A percentile compares a stretch with the other conserved stretches of the same genome.
These are phyloP conservation scores for Sambucus nigra DNA, from an alignment of 129 eudicot species.

Conservation along the genomic window DNA sequence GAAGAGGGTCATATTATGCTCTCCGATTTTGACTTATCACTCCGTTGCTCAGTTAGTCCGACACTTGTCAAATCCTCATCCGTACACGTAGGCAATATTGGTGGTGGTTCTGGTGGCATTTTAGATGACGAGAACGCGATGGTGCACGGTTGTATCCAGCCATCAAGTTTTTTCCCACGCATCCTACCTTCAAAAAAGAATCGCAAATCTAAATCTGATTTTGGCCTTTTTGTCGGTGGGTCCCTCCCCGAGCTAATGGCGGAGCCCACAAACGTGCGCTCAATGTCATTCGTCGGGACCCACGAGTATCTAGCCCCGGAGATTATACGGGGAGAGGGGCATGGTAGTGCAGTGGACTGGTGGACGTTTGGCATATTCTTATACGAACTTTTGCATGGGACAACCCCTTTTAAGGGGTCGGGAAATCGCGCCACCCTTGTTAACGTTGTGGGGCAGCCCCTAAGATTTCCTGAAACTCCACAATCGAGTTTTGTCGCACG, in stretches of 20 bases:
- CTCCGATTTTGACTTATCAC: constrained; percentile 79
- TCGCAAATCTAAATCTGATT: constrained; percentile 14
- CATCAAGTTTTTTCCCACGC: constrained; percentile 30
- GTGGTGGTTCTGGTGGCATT: constrained; percentile 11
- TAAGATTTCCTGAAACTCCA: constrained; percentile 62
- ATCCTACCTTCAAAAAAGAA: constrained; percentile 35
- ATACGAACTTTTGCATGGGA: constrained; percentile 67
- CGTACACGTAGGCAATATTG: background rate
- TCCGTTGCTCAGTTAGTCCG: constrained; percentile 80
- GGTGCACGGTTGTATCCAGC: constrained; percentile 38
- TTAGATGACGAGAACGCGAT: constrained; percentile 1
- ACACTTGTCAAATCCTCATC: constrained; percentile 48
- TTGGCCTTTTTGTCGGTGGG: constrained; percentile 9
- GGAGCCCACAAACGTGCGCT: constrained; percentile 74
- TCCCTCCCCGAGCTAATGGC: constrained; percentile 65
- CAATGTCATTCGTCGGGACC: constrained; percentile 84
- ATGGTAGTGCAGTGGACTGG: constrained; percentile 91
- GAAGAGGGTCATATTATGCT: constrained; percentile 89
- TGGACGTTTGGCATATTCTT: constrained; percentile 79
- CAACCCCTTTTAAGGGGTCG: constrained; percentile 79
- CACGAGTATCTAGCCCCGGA: constrained; percentile 83
- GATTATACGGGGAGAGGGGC: constrained; percentile 79
- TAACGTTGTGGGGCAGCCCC: constrained; percentile 76
- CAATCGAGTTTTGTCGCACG: constrained; percentile 65
- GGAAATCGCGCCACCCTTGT: constrained; percentile 78